Evolutionary conservation across 179 eudicot species (phyloP).

Genomic region (Pouteria campechiana): DNA sequence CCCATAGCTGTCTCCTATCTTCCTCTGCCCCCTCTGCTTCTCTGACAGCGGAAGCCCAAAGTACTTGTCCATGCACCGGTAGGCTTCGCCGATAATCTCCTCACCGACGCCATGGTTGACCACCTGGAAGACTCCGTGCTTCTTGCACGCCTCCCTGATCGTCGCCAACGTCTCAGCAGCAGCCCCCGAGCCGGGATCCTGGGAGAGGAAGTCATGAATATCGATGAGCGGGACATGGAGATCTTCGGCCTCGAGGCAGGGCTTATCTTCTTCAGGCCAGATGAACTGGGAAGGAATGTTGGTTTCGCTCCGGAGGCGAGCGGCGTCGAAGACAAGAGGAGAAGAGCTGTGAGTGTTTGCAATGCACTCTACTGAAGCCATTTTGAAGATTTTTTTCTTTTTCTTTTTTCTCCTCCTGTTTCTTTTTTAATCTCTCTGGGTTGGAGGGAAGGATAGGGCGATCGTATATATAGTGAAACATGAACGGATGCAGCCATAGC

Average conservation of each 20-base stretch:
- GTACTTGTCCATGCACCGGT: constrained; percentile 28
- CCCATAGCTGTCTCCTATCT: constrained; percentile 56
- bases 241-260: constrained; percentile 19
- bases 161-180: constrained; percentile 12
- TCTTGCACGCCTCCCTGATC: constrained; percentile 27
- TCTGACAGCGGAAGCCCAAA: constrained; percentile 33
- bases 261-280: constrained; percentile 71
- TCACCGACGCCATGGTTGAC: constrained; percentile 48
- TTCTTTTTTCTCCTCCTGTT: too few relatives aligned
- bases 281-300: constrained; percentile 38
- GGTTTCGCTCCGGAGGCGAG: constrained; percentile 15
- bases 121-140: constrained; percentile 56
- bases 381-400: too few relatives aligned
- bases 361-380: too few relatives aligned
- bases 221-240: constrained; percentile 58
- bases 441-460: too few relatives aligned
- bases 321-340: constrained; percentile 33
- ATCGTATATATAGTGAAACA: too few relatives aligned
- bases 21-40: constrained; percentile 48
- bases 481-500: too few relatives aligned
- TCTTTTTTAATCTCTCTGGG: too few relatives aligned
- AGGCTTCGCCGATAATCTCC: constrained; percentile 30
- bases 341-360: too few relatives aligned
- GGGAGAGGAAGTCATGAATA: constrained; percentile 49
- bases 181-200: constrained; percentile 20